Base-by-base conservation (phyloP, 2,329 filamentous ascomycete species). In the Xylogone sp. region DNA sequence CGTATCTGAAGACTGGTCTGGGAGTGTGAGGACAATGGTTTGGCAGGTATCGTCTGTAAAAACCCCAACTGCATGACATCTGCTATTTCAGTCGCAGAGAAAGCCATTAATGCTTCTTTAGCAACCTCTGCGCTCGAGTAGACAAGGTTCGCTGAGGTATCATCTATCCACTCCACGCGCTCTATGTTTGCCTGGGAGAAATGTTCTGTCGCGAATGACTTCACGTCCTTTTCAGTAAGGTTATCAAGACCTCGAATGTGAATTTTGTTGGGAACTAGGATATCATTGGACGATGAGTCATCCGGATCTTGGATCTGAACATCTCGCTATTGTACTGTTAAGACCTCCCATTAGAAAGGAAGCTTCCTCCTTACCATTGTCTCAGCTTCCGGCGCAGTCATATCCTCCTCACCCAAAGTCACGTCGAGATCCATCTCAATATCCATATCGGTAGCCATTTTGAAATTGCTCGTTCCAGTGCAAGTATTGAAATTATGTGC, bases 151-250 rank as follows among this genome's bases (percentile, higher is more conserved):
- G 90, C 90, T 0, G 90, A 93, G 6, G 83, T 85, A 69, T 99
- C 94, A 67, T 97, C 90, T 59, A 99, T 90, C 94, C 94, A 99
- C 71, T 97, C 91, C 56, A 97, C 76, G 55, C 81, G 78, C 51
- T 80, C 74, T 51, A 84, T 75, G 48, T 73, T 64, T 50, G 77
- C 75, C 13, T 69, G 67, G 31, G 76, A 72, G 62, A 81, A 90
- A 67, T 94, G 81, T 56, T 88, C 78, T 45, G 75, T 71, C 8
- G 90, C 82, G 62, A 91, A 97, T 53, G 79, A 75, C 60, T 87
- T 86, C 61, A 97, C 86, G 57, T 96, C 84, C 50, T 83, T 79
- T 22, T 91, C 91, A 27, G 87, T 89, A 65, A 97, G 75, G 43
- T 86, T 83, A 64, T 96, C 87, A 3, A 97, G 78, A 19, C 93